Evolutionary conservation across 768 basidiomycete species (phyloP), one percentile per base, ranked within the genome.

Genomic region (Pleurotus salmoneostramineus): DNA sequence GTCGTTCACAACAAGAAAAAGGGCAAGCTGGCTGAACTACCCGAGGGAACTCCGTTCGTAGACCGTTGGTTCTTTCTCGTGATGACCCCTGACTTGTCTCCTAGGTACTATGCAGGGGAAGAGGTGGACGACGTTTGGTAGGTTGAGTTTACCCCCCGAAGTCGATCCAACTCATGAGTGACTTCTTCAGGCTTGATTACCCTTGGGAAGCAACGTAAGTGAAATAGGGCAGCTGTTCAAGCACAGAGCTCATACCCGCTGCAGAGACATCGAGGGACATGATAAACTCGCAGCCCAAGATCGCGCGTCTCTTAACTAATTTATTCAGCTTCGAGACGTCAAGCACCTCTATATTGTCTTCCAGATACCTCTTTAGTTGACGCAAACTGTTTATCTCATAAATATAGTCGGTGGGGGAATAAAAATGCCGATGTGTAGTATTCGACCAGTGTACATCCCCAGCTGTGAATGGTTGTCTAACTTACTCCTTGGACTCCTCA

Each of bases 1-100:
- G 96, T 98, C 48, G 92, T 95, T 27, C 91, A 95, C 73, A 93
- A 95, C 77, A 98, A 98, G 76, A 77, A 85, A 60, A 98, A 98
- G 74, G 76, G 78, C 34, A 99, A 99, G 75, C 68, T 86, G 36
- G 95, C 85, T 31, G 72, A 83, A 46, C 73, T 99, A 37, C 91
- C 94, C 2, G 63, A 76, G 1, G 82, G 83, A 58, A 77, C 79
- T 31, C 82, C 79, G 89, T 93, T 49, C 43, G 50, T 58, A 43
- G 43, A 34, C 33, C 11, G 40, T 49, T 50, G 37, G 35, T 56
- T 27, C n/a, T 43, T 32, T 15, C 3, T 11, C 32, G 43, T 4
- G 15, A 14, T 5, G 27, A 10, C 10, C 12, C 33, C 14, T 33
- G 21, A 36, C 31, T 55, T 47, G 48, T 52, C 55, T 32, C 67